phyloP scores from a whole-genome alignment of 2,329 filamentous ascomycete species.

The Pestalotiopsis sp. region DNA sequence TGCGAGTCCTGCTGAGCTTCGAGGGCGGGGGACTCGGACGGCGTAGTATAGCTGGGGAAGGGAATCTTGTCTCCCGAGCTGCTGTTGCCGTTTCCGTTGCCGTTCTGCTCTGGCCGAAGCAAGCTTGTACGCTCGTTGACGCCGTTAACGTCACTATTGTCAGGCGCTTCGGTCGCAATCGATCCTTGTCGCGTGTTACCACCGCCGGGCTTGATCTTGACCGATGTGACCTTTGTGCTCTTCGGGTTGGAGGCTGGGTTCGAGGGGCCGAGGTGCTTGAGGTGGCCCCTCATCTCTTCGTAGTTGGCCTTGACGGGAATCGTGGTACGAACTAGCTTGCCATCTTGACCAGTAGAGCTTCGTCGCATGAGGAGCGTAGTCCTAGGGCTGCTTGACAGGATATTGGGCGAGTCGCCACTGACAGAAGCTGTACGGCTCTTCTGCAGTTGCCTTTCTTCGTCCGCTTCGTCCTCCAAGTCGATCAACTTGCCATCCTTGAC shows the following conservation, averaged over 20 bases:
- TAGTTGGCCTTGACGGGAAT: conserved; percentile 63
- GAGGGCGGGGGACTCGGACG: conserved; percentile 13
- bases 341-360: conserved; percentile 57
- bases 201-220: conserved; percentile 64
- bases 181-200: conserved; percentile 24
- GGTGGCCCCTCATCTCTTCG: conserved; percentile 64
- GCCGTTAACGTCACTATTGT: conserved; percentile 21
- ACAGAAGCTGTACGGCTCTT: conserved; percentile 36
- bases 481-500: conserved; percentile 39
- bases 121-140: conserved; percentile 45
- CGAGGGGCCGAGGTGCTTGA: conserved; percentile 68
- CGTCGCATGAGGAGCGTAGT: conserved; percentile 64
- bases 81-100: conserved; percentile 58
- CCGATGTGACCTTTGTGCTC: conserved; percentile 62
- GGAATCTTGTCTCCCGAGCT: conserved; percentile 51
- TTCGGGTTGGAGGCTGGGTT: conserved; percentile 68
- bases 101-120: conserved; percentile 54
- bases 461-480: conserved; percentile 35
- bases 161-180: conserved; percentile 20
- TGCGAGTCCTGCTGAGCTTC: conserved; percentile 19
- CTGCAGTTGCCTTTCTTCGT: conserved; percentile 31
- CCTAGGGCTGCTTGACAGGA: conserved; percentile 49
- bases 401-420: conserved; percentile 36
- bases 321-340: conserved; percentile 46
- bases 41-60: conserved; percentile 50